These are phyloP conservation scores for Sugiyamaella marilandica DNA, from an alignment of 805 yeast genomes.

Conservation along the genomic window DNA sequence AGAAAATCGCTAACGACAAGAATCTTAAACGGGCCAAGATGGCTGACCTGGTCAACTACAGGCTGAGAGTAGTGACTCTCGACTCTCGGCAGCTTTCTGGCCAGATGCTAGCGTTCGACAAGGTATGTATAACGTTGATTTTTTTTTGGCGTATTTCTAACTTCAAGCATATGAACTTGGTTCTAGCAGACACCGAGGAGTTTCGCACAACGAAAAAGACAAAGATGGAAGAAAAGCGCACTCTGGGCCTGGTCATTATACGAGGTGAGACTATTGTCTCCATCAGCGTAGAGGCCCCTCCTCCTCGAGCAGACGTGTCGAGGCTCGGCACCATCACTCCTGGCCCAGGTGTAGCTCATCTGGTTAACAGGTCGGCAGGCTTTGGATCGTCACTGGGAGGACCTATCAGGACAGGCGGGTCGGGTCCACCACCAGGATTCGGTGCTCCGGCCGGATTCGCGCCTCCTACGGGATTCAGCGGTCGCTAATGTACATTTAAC, in stretches of 20 bases:
- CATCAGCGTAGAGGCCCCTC: constrained; percentile 63
- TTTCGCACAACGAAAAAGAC: constrained; percentile 67
- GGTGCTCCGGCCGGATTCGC: constrained; percentile 32
- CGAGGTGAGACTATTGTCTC: constrained; percentile 86
- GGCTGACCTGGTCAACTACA: constrained; percentile 67
- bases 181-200: constrained; percentile 80
- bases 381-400: constrained; percentile 30
- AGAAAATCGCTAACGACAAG: constrained; percentile 4
- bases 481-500: neutral
- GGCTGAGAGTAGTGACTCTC: constrained; percentile 66
- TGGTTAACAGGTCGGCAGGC: constrained; percentile 31
- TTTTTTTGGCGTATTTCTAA: neutral
- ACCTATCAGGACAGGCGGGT: constrained; percentile 23
- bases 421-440: constrained; percentile 4
- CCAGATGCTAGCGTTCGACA: constrained; percentile 80
- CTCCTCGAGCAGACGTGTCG: constrained; percentile 38
- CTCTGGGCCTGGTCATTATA: constrained; percentile 73
- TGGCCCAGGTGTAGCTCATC: constrained; percentile 33
- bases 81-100: constrained; percentile 80
- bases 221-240: constrained; percentile 58
- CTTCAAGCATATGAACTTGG: constrained; percentile 65
- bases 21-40: constrained; percentile 43
- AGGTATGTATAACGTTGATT: constrained; percentile 27
- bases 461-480: constrained; percentile 38
- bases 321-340: constrained; percentile 30